Conservation (phyloP, 768 basidiomycete genomes). For the Daedalea quercina region DNA sequence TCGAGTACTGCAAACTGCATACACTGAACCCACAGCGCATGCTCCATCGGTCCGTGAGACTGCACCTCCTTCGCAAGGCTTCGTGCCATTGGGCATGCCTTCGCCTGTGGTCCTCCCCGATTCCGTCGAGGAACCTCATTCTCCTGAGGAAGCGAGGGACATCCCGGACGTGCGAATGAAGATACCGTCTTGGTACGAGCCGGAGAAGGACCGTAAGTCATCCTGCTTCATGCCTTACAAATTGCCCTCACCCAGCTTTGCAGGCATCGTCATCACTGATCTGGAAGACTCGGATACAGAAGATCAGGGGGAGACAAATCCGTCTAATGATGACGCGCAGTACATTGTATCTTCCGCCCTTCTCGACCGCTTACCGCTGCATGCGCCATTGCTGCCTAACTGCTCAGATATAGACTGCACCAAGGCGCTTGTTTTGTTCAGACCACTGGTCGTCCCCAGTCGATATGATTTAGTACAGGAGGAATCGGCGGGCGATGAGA, state of each 20-base stretch:
- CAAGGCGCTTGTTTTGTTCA: conserved; percentile 24
- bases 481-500: neutral
- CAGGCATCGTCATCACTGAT: conserved; percentile 59
- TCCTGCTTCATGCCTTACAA: neutral
- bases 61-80: neutral
- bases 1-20: neutral
- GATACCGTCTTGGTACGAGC: conserved; percentile 56
- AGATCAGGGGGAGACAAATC: conserved; percentile 8
- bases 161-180: conserved; percentile 60
- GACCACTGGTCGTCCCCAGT: conserved; percentile 10
- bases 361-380: conserved; percentile 13
- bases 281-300: conserved; percentile 35
- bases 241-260: neutral
- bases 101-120: conserved; percentile 23
- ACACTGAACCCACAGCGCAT: neutral
- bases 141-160: conserved; percentile 13
- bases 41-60: conserved; percentile 1
- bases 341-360: conserved; percentile 17
- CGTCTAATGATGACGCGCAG: neutral
- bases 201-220: conserved; percentile 60
- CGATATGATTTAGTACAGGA: neutral
- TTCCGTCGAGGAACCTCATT: conserved; percentile 35
- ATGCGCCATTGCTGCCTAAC: conserved; percentile 4
- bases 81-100: neutral
- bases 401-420: conserved; percentile 8